Evolutionary conservation across 2,329 filamentous ascomycete species (phyloP).

Genomic region (Alternaria dauci): DNA sequence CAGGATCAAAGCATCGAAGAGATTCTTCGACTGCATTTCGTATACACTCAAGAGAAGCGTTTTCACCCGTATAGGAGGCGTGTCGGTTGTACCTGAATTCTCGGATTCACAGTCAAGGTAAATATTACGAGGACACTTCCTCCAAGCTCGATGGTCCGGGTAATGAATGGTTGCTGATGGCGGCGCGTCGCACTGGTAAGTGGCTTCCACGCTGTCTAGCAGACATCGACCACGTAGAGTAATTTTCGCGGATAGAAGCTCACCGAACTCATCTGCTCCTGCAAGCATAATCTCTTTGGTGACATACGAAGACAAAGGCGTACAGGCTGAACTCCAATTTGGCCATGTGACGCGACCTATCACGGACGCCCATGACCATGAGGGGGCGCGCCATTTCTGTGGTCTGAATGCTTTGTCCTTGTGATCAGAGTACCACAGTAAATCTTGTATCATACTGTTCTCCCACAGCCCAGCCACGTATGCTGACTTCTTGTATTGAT

Average conservation of each 20-base stretch:
- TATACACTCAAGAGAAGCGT: background rate
- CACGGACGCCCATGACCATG: slow-evolving; percentile 14
- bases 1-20: background rate
- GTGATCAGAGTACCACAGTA: background rate
- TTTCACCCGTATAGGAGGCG: background rate
- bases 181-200: background rate
- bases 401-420: background rate
- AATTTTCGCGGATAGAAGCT: background rate
- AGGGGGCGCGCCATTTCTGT: slow-evolving; percentile 4
- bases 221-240: background rate
- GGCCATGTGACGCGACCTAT: background rate
- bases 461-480: slow-evolving; percentile 13
- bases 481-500: background rate
- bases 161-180: background rate
- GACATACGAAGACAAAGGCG: background rate
- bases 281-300: background rate
- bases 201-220: background rate
- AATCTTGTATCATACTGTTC: background rate
- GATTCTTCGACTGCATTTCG: background rate
- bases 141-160: background rate
- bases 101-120: background rate
- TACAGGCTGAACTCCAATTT: background rate
- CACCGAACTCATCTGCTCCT: background rate
- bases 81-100: background rate
- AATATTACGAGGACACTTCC: background rate